Conservation (phyloP, 2,329 filamentous ascomycete species). For the Exserohilum turcica region DNA sequence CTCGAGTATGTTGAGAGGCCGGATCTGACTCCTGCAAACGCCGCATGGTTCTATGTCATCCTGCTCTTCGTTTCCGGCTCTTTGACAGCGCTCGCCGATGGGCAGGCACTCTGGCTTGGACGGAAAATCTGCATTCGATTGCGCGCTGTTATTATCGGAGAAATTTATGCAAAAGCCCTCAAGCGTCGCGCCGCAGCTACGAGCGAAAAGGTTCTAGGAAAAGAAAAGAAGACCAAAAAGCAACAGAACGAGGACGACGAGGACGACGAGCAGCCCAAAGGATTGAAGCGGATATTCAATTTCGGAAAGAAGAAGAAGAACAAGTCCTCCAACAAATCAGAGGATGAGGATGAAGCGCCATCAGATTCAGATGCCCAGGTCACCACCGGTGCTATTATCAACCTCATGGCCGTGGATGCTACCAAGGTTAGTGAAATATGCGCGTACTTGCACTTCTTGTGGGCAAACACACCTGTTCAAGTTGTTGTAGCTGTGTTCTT, state of each 20-base stretch:
- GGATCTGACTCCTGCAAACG: slow-evolving; percentile 74
- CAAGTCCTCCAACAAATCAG: slow-evolving; percentile 49
- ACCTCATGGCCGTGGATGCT: slow-evolving; percentile 98
- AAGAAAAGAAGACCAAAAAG: slow-evolving; percentile 53
- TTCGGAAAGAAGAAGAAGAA: slow-evolving; percentile 65
- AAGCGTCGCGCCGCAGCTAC: slow-evolving; percentile 82
- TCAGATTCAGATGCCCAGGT: slow-evolving; percentile 70
- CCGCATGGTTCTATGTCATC: slow-evolving; percentile 95
- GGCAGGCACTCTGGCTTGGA: slow-evolving; percentile 88
- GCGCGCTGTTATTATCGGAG: slow-evolving; percentile 92
- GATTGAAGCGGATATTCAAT: slow-evolving; percentile 54
- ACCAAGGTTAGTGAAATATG: slow-evolving; percentile 98
- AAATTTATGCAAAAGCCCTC: slow-evolving; percentile 95
- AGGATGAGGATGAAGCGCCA: slow-evolving; percentile 33
- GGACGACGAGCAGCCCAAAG: slow-evolving; percentile 49
- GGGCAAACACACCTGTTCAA: slow-evolving; percentile 88
- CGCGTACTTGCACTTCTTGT: slow-evolving; percentile 94
- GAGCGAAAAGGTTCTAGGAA: slow-evolving; percentile 74
- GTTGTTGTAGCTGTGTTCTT: slow-evolving; percentile 79
- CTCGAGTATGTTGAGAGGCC: slow-evolving; percentile 92
- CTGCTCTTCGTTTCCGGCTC: slow-evolving; percentile 83
- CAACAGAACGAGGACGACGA: slow-evolving; percentile 48
- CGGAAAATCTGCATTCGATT: slow-evolving; percentile 92
- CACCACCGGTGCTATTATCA: slow-evolving; percentile 97
- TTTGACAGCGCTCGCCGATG: slow-evolving; percentile 80